Evolutionary conservation across 768 basidiomycete species (phyloP).

Genomic region (Phlebiopsis flavidoalba): DNA sequence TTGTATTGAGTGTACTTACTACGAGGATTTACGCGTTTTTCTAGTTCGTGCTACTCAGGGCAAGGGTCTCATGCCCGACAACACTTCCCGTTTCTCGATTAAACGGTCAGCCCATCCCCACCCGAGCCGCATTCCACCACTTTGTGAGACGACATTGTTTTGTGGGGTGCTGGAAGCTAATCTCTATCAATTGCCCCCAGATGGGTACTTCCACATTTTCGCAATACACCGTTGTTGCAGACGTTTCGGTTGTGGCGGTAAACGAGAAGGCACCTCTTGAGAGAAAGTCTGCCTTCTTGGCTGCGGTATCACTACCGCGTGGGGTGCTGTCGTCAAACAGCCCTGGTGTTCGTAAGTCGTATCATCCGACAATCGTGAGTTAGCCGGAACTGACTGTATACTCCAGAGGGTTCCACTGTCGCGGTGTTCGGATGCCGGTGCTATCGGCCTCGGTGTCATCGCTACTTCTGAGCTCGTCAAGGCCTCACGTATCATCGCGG

Average conservation of each 20-base stretch:
- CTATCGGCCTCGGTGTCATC: constrained; percentile 92
- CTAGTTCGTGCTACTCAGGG: constrained; percentile 91
- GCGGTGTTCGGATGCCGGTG: constrained; percentile 96
- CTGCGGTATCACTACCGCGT: constrained; percentile 97
- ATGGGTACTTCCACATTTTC: constrained; percentile 99
- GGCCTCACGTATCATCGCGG: constrained; percentile 84
- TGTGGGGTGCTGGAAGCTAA: not conserved
- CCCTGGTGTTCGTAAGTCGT: constrained; percentile 68
- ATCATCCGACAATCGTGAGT: not conserved
- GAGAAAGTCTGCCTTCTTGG: constrained; percentile 97
- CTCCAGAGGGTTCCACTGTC: constrained; percentile 73
- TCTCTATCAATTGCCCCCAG: constrained; percentile 32
- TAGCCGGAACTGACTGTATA: too few relatives aligned
- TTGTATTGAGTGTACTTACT: not conserved
- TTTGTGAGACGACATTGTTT: constrained; percentile 55
- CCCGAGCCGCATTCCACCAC: too few relatives aligned
- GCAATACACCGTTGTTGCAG: constrained; percentile 98
- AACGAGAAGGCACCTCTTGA: constrained; percentile 83
- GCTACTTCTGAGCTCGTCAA: constrained; percentile 73
- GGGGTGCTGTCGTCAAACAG: constrained; percentile 93
- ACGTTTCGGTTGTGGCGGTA: constrained; percentile 93
- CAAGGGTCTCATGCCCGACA: constrained; percentile 92
- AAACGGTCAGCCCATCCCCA: constrained; percentile 82
- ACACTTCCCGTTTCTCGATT: constrained; percentile 80
- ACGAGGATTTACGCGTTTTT: not conserved